These are phyloP conservation scores for Globisporangium uncinulatum DNA, from an alignment of 352 stramenopile species.

Conservation along the genomic window DNA sequence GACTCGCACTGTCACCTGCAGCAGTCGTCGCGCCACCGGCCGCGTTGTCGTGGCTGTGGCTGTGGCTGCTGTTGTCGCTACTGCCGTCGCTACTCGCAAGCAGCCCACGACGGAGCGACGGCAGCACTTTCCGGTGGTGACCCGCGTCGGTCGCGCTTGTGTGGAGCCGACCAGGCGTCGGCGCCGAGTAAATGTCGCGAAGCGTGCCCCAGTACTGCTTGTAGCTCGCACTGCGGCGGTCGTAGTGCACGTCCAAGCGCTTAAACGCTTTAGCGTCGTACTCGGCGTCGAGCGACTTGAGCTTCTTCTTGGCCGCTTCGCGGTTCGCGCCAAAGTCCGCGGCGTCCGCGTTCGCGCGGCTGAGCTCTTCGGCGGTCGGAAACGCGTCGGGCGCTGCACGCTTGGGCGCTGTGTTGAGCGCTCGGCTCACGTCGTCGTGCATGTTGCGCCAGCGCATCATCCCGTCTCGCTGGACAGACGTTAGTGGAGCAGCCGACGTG, in stretches of 20 bases:
- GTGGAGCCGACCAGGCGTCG: background rate
- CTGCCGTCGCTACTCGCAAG: background rate
- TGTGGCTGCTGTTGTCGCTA: background rate
- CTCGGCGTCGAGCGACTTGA: slow-evolving; percentile 67
- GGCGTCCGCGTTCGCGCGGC: slow-evolving; percentile 21
- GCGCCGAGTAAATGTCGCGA: slow-evolving; percentile 51
- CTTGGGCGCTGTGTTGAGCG: slow-evolving; percentile 21
- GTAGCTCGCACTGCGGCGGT: slow-evolving; percentile 48
- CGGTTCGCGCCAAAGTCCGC: slow-evolving; percentile 57
- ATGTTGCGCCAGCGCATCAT: slow-evolving; percentile 56
- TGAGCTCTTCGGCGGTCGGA: slow-evolving; percentile 4
- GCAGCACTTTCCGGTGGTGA: slow-evolving; percentile 4
- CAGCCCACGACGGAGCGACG: slow-evolving; percentile 3
- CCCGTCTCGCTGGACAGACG: slow-evolving; percentile 17
- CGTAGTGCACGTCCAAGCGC: slow-evolving; percentile 24
- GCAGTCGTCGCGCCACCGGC: background rate
- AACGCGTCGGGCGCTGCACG: background rate
- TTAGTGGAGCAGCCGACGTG: background rate
- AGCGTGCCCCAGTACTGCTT: slow-evolving; percentile 74
- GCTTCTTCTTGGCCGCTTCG: slow-evolving; percentile 63
- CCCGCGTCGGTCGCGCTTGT: background rate
- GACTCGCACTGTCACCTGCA: too few relatives aligned
- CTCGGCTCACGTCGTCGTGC: slow-evolving; percentile 66
- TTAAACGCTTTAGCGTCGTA: slow-evolving; percentile 58
- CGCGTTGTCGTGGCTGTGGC: background rate